Base-by-base conservation (phyloP, 2,329 filamentous ascomycete species). In the Elsinoe necatrix region DNA sequence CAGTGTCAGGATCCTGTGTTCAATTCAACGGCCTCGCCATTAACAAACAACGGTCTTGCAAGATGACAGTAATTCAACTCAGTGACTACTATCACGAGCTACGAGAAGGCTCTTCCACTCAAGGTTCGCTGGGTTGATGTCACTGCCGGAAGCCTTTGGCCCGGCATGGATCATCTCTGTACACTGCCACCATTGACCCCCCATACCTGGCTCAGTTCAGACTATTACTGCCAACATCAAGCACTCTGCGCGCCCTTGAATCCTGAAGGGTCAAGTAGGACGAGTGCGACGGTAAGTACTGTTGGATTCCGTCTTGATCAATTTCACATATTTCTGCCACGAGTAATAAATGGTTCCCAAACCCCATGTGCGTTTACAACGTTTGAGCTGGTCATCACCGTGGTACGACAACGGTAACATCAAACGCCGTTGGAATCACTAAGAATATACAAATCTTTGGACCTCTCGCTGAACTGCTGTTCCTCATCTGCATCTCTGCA, bases 341-440 rank as follows among this genome's bases (percentile, higher is more conserved):
- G n/a, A n/a, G n/a, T n/a, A n/a, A n/a, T n/a, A n/a, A n/a, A n/a
- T n/a, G n/a, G 43, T 27, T 16, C 43, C 18, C 21, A 12, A 12
- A 29, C 48, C 31, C 48, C 48, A 52, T 31, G 48, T 52, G 34
- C 20, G 16, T 23, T 52, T 16, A 3, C 23, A 55, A 29, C 35
- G 52, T 18, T 21, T 12, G 18, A 35, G 37, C 52, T 55, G 52
- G 52, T 11, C 25, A 21, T 42, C 52, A 20, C 39, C 34, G 37
- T 52, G 48, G 48, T 52, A 52, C 48, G 31, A 27, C 20, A 55
- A 55, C 52, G 52, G 35, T 55, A 18, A 29, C 18, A 42, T 42
- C 35, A 43, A 52, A 39, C 29, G 48, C n/a, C 29, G 34, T 35
- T 52, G 37, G 48, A 52, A 52, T 52, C 48, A 6, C 14, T 29